These are phyloP conservation scores for Thalassiosira hispida DNA, from an alignment of 352 stramenopile species.

Conservation along the genomic window DNA sequence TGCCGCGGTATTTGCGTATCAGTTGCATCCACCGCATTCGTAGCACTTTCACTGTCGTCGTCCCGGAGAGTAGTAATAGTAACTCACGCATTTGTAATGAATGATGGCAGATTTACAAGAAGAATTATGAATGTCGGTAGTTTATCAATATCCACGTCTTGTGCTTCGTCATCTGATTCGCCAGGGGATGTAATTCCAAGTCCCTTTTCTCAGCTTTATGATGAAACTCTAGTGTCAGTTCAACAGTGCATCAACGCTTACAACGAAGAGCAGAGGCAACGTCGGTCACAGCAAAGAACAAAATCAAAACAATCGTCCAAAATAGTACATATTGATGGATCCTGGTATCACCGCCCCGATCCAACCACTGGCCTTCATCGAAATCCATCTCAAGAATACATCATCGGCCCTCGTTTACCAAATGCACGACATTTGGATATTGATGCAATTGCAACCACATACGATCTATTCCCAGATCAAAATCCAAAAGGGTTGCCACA, in stretches of 20 bases:
- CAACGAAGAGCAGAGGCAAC: not conserved
- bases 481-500: slow-evolving; percentile 63
- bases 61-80: too few relatives aligned
- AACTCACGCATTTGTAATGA: not conserved
- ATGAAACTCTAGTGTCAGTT: slow-evolving; percentile 32
- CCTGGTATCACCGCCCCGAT: slow-evolving; percentile 46
- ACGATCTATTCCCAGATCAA: slow-evolving; percentile 27
- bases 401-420: slow-evolving; percentile 29
- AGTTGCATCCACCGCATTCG: not conserved
- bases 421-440: slow-evolving; percentile 42
- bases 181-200: slow-evolving; percentile 1
- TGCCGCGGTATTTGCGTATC: not conserved
- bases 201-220: slow-evolving; percentile 18
- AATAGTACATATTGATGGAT: slow-evolving; percentile 49
- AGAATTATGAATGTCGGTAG: not conserved
- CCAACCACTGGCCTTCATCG: slow-evolving; percentile 19
- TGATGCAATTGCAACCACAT: slow-evolving; percentile 30
- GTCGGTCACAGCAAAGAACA: not conserved
- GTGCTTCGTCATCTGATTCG: not conserved
- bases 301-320: not conserved
- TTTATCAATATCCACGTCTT: not conserved
- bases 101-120: not conserved
- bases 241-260: slow-evolving; percentile 18
- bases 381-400: slow-evolving; percentile 33
- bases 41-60: not conserved